Conservation (phyloP, 768 basidiomycete species). For the Leucosporidium yakuticum region DNA sequence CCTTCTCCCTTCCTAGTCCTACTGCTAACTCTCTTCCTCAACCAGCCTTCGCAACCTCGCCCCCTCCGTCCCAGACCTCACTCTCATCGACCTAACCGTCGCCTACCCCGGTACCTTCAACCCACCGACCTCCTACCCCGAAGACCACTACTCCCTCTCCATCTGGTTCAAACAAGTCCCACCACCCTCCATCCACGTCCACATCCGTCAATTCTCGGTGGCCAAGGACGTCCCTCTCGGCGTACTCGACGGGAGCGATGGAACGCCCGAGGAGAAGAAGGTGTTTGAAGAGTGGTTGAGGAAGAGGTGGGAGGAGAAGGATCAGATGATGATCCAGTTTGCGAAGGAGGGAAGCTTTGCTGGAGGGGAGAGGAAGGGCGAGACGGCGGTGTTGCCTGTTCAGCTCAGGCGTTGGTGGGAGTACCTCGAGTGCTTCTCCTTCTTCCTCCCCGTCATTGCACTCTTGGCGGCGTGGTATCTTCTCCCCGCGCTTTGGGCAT, state of each 20-base stretch:
- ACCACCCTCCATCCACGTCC: conserved; percentile 79
- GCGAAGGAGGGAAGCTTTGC: conserved; percentile 38
- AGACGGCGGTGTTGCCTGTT: conserved; percentile 46
- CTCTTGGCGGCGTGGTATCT: conserved; percentile 36
- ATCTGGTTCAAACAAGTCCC: conserved; percentile 73
- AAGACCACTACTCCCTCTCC: conserved; percentile 65
- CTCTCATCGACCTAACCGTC: conserved; percentile 78
- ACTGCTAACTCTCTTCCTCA: background rate
- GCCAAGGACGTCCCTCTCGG: conserved; percentile 40
- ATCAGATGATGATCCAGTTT: conserved; percentile 2
- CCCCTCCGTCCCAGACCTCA: conserved; percentile 66
- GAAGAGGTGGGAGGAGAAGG: conserved; percentile 7
- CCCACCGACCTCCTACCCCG: conserved; percentile 2
- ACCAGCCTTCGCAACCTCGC: conserved; percentile 57
- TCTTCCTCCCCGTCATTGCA: conserved; percentile 56
- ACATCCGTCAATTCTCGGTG: conserved; percentile 75
- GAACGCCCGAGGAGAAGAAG: conserved; percentile 54
- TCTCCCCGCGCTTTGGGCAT: no score
- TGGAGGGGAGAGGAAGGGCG: conserved; percentile 79
- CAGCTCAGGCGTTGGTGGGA: conserved; percentile 55
- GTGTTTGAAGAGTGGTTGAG: conserved; percentile 74
- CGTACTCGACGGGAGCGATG: conserved; percentile 42
- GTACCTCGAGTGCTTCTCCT: conserved; percentile 62
- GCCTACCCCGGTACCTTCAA: conserved; percentile 62
- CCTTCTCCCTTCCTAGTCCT: background rate